Base-by-base conservation (phyloP, 306 rosid genomes). In the Bauhinia variegata region DNA sequence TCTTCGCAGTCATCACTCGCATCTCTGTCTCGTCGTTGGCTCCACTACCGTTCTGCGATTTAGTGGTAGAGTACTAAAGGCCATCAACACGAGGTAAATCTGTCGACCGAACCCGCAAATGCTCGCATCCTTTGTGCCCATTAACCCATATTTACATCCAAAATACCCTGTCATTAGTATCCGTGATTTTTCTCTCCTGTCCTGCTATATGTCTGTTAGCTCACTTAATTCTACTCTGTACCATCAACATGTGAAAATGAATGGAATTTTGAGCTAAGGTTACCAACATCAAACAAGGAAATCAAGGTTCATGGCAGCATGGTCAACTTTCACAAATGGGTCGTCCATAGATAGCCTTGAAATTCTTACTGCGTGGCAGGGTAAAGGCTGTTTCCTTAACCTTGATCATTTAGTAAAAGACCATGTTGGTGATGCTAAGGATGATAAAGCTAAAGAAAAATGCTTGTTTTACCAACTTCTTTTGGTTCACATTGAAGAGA, bases 301-400 rank as follows among this genome's bases (percentile, higher is more conserved):
- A 64, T 75, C 68, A n/a, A 71, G 63, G 79, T 83, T 83, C 67
- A 87, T 89, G 96, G 98, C 83, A 76, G 83, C 75, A 71, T 82
- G 89, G 81, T 76, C 86, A 48, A 51, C 34, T 79, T 54, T 81
- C 44, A 64, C 84, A 14, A 79, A 86, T 72, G 87, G 79, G 74
- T 78, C 84, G 53, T 75, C 71, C 63, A 50, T 72, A 54, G 87
- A 86, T 73, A 81, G 81, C 71, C 37, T 52, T 47, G 82, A 89
- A 56, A 60, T 44, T 56, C 56, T n/a, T 60, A 80, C 68, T 16
- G 67, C 69, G 14, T 58, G 36, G 74, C 71, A 41, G 63, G 77
- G 62, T 71, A 74, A 84, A 23, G 71, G 74, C 13, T 13, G 16
- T 69, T 68, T 56, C 54, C 34, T 37, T 19, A 37, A 34, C 36